Evolutionary conservation across 352 stramenopile species (phyloP).

Genomic region (Saprolegnia diclina): DNA sequence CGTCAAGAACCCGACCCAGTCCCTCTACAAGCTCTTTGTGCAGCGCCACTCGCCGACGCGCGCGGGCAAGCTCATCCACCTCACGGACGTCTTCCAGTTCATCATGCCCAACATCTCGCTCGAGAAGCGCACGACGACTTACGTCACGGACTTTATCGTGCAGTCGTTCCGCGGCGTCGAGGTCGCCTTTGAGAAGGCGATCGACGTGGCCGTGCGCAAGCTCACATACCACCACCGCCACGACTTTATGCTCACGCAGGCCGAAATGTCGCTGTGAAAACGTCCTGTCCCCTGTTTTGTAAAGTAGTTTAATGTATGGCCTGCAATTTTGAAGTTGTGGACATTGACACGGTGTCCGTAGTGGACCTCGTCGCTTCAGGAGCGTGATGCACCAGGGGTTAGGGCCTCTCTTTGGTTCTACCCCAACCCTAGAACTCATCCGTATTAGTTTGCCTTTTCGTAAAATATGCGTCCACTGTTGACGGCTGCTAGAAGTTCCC

Average conservation of each 20-base stretch:
- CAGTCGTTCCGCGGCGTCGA: constrained; percentile 24
- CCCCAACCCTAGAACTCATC: too few species aligned
- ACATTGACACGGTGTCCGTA: too few species aligned
- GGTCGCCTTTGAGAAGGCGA: constrained; percentile 28
- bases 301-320: neutral
- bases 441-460: too few species aligned
- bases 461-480: too few species aligned
- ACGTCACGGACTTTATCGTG: constrained; percentile 28
- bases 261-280: constrained; percentile 10
- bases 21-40: constrained; percentile 24
- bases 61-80: constrained; percentile 24
- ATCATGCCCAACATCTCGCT: constrained; percentile 27
- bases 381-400: too few species aligned
- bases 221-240: constrained; percentile 23
- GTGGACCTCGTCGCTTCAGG: too few species aligned
- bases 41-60: constrained; percentile 26
- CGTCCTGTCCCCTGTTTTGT: neutral
- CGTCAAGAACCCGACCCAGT: constrained; percentile 17
- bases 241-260: constrained; percentile 20
- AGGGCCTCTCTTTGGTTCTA: too few species aligned
- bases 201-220: constrained; percentile 25
- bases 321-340: too few species aligned
- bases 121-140: constrained; percentile 25
- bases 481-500: too few species aligned
- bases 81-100: constrained; percentile 27